Conservation (phyloP, 192 early-diverging fungal species). For the Coemansia sp. region DNA sequence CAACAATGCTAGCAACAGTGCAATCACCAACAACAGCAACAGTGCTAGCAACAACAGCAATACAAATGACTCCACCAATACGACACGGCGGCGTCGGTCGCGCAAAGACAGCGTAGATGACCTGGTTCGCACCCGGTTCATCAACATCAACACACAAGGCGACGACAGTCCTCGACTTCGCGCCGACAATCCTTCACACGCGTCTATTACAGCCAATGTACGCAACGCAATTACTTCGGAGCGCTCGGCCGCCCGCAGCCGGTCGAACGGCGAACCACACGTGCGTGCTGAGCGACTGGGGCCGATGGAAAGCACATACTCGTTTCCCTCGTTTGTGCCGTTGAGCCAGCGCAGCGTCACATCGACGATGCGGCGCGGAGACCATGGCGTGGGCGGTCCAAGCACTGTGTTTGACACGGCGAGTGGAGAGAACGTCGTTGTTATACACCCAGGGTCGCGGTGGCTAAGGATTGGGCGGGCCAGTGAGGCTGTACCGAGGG, state of each 20-base stretch:
- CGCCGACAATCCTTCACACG: constrained; percentile 9
- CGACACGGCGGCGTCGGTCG: constrained; percentile 18
- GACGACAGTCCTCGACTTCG: not conserved
- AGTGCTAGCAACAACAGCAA: not conserved
- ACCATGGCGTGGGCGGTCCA: constrained; percentile 22
- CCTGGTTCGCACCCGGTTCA: constrained; percentile 46
- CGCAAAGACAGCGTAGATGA: constrained; percentile 55
- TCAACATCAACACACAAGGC: constrained; percentile 15
- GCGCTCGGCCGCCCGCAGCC: constrained; percentile 14
- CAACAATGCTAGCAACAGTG: not conserved
- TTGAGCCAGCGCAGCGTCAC: constrained; percentile 33
- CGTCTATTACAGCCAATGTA: constrained; percentile 45
- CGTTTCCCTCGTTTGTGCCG: constrained; percentile 39
- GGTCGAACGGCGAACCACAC: not conserved
- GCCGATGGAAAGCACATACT: constrained; percentile 41
- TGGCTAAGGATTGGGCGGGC: constrained; percentile 79
- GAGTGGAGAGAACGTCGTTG: constrained; percentile 66
- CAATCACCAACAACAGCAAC: not conserved
- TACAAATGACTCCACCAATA: not conserved
- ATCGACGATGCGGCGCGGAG: constrained; percentile 35
- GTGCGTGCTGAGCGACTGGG: constrained; percentile 6
- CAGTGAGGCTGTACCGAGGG: constrained; percentile 75
- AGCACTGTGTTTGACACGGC: constrained; percentile 22
- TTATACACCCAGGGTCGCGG: constrained; percentile 85
- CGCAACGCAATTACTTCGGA: constrained; percentile 42